Evolutionary conservation across 306 rosid genomes (phyloP), one percentile per base, ranked within the genome.

Genomic region (Acmispon strigosus): DNA sequence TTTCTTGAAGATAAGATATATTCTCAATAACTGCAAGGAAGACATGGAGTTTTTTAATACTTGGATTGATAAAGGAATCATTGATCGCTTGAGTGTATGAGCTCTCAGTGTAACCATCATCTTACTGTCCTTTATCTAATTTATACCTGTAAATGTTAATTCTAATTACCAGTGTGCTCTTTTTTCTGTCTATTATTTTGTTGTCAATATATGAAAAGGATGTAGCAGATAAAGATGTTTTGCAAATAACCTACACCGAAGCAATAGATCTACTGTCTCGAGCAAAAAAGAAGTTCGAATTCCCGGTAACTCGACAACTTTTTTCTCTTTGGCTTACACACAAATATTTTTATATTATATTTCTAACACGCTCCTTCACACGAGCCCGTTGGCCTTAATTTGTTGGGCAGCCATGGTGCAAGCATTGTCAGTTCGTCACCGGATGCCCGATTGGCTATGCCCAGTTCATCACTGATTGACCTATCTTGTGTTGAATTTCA

Each of bases 1-100:
- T 47, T 76, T 67, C 70, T 68, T 77, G 84, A 74, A 94, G 98
- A 94, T 90, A 83, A 83, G 75, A 59, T 76, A 88, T 78, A 49
- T 90, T 63, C 98, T 94, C 1, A 86, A 90, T 70, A 90, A 89
- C 77, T 90, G 98, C 89, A 84, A 89, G 85, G 98, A 90, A 83
- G 98, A 94, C 87, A 83, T 94, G 98, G 96, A 88, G 56, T 94
- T 94, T 82, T 94, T 94, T 70, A 81, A 94, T 73, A 82, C 90
- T 42, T 94, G 98, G 98, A 90, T 89, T 66, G 94, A 89, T 76
- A 90, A 94, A 69, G 97, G 98, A 83, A 86, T 90, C 76, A 73
- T 94, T 75, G 83, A 75, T 73, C 96, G 97, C 78, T 78, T 94
- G 85, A 89, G 79, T 82, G 98, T 94, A 90, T 86, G 95, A 84